A percentile compares a stretch with the other conserved stretches of the same genome.
These are phyloP conservation scores for Russula foetens DNA, from an alignment of 768 basidiomycete genomes.

Conservation along the genomic window DNA sequence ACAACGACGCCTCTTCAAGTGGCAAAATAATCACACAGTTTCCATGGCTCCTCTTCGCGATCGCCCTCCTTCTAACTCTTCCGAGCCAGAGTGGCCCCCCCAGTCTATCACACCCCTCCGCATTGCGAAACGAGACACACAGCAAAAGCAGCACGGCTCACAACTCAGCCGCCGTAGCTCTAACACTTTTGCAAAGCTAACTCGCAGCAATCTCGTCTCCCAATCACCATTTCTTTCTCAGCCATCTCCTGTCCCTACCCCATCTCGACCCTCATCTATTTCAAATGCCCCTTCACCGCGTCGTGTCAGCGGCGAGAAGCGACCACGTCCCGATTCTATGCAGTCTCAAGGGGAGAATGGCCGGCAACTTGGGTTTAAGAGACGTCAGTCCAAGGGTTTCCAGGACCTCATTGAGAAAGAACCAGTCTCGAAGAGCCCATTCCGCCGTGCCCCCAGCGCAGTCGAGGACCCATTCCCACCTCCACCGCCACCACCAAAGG, in stretches of 20 bases:
- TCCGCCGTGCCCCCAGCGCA: constrained; percentile 34
- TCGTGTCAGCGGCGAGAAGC: constrained; percentile 70
- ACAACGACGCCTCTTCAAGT: background rate
- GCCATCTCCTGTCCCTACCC: constrained; percentile 38
- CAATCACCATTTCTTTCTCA: constrained; percentile 81
- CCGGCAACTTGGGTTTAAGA: constrained; percentile 60
- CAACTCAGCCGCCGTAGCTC: constrained; percentile 63
- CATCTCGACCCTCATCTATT: constrained; percentile 26
- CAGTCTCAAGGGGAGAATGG: constrained; percentile 66
- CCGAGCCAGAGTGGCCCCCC: constrained; percentile 56
- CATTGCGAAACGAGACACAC: constrained; percentile 60
- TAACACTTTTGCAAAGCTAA: constrained; percentile 72
- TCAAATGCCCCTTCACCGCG: constrained; percentile 33
- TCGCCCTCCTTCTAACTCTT: constrained; percentile 52
- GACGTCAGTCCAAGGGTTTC: constrained; percentile 66
- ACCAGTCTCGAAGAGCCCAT: constrained; percentile 78
- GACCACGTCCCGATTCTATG: constrained; percentile 65
- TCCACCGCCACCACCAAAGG: constrained; percentile 13
- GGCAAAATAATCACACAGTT: background rate
- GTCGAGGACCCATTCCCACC: constrained; percentile 25
- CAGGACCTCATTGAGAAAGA: constrained; percentile 68
- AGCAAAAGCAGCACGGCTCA: constrained; percentile 33
- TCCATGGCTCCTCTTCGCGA: constrained; percentile 46
- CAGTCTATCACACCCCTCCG: constrained; percentile 61
- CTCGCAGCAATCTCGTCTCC: constrained; percentile 69